Base-by-base conservation (phyloP, 345 rosid genomes). In the Mangifera indica region DNA sequence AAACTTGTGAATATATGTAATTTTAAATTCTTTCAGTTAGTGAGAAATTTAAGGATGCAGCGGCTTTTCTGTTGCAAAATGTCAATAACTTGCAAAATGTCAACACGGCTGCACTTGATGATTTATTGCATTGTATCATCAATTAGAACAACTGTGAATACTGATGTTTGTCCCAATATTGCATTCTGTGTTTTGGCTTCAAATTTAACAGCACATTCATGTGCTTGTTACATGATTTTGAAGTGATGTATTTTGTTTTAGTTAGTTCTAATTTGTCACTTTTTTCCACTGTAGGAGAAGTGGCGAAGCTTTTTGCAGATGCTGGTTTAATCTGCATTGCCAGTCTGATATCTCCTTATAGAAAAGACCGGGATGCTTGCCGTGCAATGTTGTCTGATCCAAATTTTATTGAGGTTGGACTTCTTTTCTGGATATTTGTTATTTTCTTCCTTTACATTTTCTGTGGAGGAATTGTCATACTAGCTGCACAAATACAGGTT, bases 241-340 rank as follows among this genome's bases (percentile, higher is more conserved):
- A 21, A 67, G 59, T 64, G 48, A 29, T 29, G 22, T 54, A 34
- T 76, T 57, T 62, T 56, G 9, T 44, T 70, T 24, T 34, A 24
- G 32, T 60, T 29, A 21, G 4, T 54, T 25, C 25, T 59, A 17
- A 67, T n/a, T 29, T 20, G n/a, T 62, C 64, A 13, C 56, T n/a
- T 37, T 59, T n/a, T 26, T 46, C 46, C 64, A 42, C 44, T 66
- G 25, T 64, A 90, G 98, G 98, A 46, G 98, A 93, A 82, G 98
- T 91, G 34, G 97, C 89, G 4, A 93, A 91, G 79, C 94, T 91
- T 65, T 93, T 93, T 79, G 88, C 97, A 17, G 98, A 93, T 83
- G 85, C 95, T 61, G 97, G 98, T 81, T 78, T 88, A 75, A 88
- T 94, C 75, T 94, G 95, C 79, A 86, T 94, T 24, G 98, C 97